Evolutionary conservation across 352 stramenopile genomes (phyloP), one percentile per base, ranked within the genome.

Genomic region (Phytophthora parvispora): DNA sequence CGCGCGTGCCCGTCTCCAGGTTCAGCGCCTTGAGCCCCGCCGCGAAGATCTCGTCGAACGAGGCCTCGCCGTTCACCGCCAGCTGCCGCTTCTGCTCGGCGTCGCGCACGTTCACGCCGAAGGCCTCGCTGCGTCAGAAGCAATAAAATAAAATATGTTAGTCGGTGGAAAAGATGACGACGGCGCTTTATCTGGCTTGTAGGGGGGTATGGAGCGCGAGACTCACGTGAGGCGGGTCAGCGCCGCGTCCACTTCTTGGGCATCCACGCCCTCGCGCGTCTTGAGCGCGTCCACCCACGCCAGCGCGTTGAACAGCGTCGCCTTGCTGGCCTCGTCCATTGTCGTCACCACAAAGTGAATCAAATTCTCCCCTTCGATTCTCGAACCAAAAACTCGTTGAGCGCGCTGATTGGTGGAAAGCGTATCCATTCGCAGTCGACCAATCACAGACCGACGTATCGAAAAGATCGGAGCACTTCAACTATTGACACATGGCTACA

Each of bases 251-350:
- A 95, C 71, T 62, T 91, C 83, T 69, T 93, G 74, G 0, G 69
- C 57, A 64, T 94, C 71, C 40, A 93, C 77, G 9, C 70, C 63
- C 20, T 73, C 72, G 60, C 83, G 72, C 51, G 74, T 75, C 75
- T 94, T 94, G 61, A 85, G 81, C 65, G 59, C 70, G 31, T 93
- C 82, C 29, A 94, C 72, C 83, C 83, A 94, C 74, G 75, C 59
- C 52, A 94, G 78, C 59, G 86, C 83, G 72, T 92, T 90, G 55
- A 91, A 94, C 62, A 94, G 76, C 83, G 80, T 78, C 54, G 74
- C 76, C 60, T 83, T 83, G 36, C 62, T 69, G 15, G 55, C 68
- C 25, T 55, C 68, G 60, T 90, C 72, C 75, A 87, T 83, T 18
- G 22, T 63, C 7, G 16, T 13, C 29, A 27, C 51, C 6, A n/a